phyloP scores from a whole-genome alignment of 2,329 filamentous ascomycete genomes.

The Colletotrichum sp. region DNA sequence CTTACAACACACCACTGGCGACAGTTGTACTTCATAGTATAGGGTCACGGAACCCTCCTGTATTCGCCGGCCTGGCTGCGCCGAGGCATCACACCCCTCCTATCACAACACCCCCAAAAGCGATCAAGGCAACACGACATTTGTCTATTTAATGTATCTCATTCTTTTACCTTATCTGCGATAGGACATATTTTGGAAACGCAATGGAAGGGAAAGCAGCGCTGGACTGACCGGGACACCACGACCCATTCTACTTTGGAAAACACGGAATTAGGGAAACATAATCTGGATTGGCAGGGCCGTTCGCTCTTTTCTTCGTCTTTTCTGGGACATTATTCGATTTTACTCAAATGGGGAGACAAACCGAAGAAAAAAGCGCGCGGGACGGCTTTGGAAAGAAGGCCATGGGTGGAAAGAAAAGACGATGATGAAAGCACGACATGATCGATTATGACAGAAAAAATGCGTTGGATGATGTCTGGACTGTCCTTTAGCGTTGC shows the following conservation, averaged over 20 bases:
- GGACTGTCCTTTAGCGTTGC: constrained; percentile 19
- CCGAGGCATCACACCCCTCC: not conserved
- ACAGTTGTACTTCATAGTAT: constrained; percentile 6
- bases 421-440: not conserved
- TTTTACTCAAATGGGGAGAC: not conserved
- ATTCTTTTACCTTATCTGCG: not conserved
- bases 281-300: constrained; percentile 17
- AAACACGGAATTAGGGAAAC: not conserved
- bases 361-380: not conserved
- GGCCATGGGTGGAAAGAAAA: not conserved
- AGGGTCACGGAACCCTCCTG: not conserved
- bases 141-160: not conserved
- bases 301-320: not conserved
- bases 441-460: not conserved
- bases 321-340: not conserved
- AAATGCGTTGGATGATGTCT: constrained; percentile 14
- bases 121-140: not conserved
- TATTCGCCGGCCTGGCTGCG: constrained; percentile 4
- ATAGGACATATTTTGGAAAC: not conserved
- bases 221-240: not conserved
- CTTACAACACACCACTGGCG: not conserved
- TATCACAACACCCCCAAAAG: not conserved
- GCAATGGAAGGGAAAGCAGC: not conserved
- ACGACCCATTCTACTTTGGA: not conserved
- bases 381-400: not conserved